phyloP scores from a whole-genome alignment of 768 basidiomycete species.

The Baorangia bicolor region DNA sequence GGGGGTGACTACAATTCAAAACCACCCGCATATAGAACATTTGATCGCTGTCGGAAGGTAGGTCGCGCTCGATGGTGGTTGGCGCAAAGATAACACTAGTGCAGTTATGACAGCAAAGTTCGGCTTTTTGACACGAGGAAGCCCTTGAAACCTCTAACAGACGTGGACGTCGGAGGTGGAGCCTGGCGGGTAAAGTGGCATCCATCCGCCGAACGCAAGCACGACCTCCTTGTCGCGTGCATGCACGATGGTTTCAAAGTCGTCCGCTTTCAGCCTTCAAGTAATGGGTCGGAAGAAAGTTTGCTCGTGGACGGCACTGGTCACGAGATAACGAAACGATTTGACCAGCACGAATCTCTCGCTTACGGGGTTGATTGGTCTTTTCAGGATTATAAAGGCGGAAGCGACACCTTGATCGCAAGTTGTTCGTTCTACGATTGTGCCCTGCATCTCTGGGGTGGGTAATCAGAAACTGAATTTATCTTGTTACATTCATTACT shows the following conservation, averaged over 20 bases:
- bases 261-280: conserved; percentile 33
- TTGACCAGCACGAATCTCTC: conserved; percentile 76
- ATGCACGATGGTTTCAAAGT: conserved; percentile 99
- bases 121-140: conserved; percentile 82
- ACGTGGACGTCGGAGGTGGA: conserved; percentile 81
- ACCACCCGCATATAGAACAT: conserved; percentile 75
- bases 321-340: conserved; percentile 51
- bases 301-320: conserved; percentile 12
- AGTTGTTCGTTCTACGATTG: conserved; percentile 98
- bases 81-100: neutral
- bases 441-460: conserved; percentile 74
- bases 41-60: conserved; percentile 91
- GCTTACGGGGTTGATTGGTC: conserved; percentile 96
- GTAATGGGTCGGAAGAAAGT: neutral
- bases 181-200: conserved; percentile 98
- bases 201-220: conserved; percentile 59
- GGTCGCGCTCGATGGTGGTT: conserved; percentile 8
- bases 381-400: conserved; percentile 34
- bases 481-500: neutral
- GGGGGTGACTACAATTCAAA: conserved; percentile 89
- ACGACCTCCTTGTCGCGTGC: conserved; percentile 87
- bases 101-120: conserved; percentile 81
- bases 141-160: conserved; percentile 51
- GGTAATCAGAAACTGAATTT: conserved; percentile 36
- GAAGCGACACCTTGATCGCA: conserved; percentile 56